Evolutionary conservation across 768 basidiomycete species (phyloP), one percentile per base, ranked within the genome.

Genomic region (Candolleomyces efflorescens): DNA sequence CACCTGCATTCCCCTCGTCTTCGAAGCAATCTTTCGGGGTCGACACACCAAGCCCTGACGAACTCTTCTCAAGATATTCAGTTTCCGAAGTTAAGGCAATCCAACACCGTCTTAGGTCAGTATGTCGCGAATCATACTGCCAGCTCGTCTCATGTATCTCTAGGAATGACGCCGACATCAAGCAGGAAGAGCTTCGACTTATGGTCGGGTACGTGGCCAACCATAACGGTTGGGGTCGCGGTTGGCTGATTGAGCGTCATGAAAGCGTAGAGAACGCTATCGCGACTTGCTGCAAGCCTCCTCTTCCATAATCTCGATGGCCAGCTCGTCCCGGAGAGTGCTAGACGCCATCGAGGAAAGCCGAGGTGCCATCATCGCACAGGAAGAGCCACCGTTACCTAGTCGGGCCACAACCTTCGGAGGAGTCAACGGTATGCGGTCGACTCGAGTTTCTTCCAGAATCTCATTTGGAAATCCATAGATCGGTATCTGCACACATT

Each of bases 211-310:
- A 75, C 82, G 92, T 86, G 48, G 62, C 45, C 58, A 36, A 49
- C 44, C 54, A 17, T 23, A 13, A n/a, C n/a, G n/a, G n/a, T 36
- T 32, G 27, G 32, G 38, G 55, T 56, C 54, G 32, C 56, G 60
- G 58, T 57, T 27, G 58, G 49, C 63, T 62, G 58, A 65, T 59
- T 75, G 64, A 68, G 66, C 73, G 73, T 65, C 68, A 68, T 74
- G 82, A 82, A 85, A 84, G 82, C 66, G 69, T 71, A 94, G 92
- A 73, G 92, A 93, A 84, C 86, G 91, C 63, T 94, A 94, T 71
- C 86, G 92, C 46, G 92, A 94, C 69, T 77, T 94, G 27, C 74
- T 94, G 36, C 89, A 92, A 72, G 90, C 92, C 0, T 93, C 92
- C 0, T 83, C 90, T 3, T 90, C 90, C 1, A 94, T 94, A 46